These are phyloP conservation scores for Candida railenensis DNA, from an alignment of 805 yeast genomes.

Conservation along the genomic window DNA sequence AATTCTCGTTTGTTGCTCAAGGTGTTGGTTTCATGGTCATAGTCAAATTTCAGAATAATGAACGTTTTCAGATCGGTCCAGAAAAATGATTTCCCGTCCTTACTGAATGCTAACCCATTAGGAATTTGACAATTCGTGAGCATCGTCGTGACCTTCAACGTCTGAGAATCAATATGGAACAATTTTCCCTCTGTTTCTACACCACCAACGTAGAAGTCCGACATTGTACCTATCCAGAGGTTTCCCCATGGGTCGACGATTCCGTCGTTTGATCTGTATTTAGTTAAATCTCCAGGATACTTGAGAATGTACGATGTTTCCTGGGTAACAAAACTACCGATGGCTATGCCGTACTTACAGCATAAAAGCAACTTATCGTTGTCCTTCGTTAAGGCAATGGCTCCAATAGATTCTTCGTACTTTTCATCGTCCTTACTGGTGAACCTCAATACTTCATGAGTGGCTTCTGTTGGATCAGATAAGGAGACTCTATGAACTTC, in stretches of 20 bases:
- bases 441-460: conserved; percentile 41
- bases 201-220: conserved; percentile 40
- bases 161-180: conserved; percentile 32
- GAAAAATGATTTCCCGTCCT: conserved; percentile 26
- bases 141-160: conserved; percentile 31
- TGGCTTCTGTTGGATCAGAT: conserved; percentile 12
- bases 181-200: conserved; percentile 51
- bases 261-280: conserved; percentile 72
- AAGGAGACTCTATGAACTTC: conserved; percentile 36
- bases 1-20: conserved; percentile 27
- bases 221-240: conserved; percentile 82
- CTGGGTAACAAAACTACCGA: conserved; percentile 43
- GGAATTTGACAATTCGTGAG: conserved; percentile 49
- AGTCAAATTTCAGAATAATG: conserved; percentile 38
- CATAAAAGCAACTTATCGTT: conserved; percentile 58
- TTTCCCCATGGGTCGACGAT: conserved; percentile 73
- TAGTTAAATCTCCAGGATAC: conserved; percentile 28
- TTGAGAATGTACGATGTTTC: conserved; percentile 40
- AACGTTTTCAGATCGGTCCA: conserved; percentile 42
- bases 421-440: conserved; percentile 18
- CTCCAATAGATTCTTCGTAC: conserved; percentile 56
- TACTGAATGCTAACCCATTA: conserved; percentile 56
- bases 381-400: conserved; percentile 63
- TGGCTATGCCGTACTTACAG: conserved; percentile 62
- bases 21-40: conserved; percentile 26